Conservation (phyloP, 169 alveolate species). For the Plasmodium ovale region DNA sequence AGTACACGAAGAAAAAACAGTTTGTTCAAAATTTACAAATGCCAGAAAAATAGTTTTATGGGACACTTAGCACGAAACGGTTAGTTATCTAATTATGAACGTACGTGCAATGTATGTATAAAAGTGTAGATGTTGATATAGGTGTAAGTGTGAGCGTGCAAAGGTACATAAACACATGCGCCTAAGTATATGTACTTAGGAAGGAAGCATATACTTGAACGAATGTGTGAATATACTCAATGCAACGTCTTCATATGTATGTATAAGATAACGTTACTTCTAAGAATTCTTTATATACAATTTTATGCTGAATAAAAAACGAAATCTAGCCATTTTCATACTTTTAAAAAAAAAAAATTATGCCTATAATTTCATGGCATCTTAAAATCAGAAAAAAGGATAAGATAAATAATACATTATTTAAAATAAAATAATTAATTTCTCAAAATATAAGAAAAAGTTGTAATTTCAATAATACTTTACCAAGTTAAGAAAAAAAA, state of each 20-base stretch:
- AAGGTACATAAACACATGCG: background rate
- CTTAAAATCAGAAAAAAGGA: background rate
- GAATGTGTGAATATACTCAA: background rate
- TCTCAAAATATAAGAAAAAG: background rate
- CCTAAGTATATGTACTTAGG: background rate
- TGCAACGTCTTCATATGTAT: too few species aligned
- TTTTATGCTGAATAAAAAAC: background rate
- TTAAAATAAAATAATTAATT: constrained; percentile 7
- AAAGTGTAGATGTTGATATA: background rate
- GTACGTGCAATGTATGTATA: background rate
- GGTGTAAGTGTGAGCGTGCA: background rate
- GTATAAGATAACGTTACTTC: background rate
- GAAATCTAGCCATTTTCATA: background rate
- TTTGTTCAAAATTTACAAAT: too few species aligned
- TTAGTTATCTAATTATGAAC: background rate
- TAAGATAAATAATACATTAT: background rate
- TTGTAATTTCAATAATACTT: background rate
- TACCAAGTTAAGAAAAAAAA: background rate
- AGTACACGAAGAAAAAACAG: too few species aligned
- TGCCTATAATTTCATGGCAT: background rate
- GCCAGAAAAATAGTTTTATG: too few species aligned
- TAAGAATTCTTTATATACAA: background rate
- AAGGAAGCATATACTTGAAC: background rate
- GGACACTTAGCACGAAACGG: background rate
- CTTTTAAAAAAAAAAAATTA: background rate